Evolutionary conservation across 139 green algal genomes (phyloP), one percentile per base, ranked within the genome.

Genomic region (Asterochloris sp.): DNA sequence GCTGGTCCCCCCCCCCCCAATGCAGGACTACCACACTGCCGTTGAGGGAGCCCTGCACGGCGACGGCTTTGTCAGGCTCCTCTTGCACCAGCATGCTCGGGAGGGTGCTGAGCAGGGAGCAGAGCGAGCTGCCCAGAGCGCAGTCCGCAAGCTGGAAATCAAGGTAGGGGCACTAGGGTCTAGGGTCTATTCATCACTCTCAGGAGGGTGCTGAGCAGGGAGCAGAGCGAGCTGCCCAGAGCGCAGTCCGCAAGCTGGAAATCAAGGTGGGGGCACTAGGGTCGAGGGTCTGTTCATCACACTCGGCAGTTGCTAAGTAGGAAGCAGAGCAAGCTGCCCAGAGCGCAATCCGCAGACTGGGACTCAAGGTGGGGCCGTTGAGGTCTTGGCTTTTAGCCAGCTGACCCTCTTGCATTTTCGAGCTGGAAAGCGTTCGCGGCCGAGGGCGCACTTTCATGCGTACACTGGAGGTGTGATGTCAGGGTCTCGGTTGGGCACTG

Each of bases 1-100:
- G n/a, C n/a, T n/a, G n/a, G n/a, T n/a, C n/a, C n/a, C n/a, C n/a
- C n/a, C n/a, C n/a, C n/a, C n/a, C n/a, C n/a, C n/a, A n/a, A n/a
- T 54, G 26, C 62, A 74, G 64, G 94, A 97, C 89, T 97, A 86
- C 85, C 91, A 95, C 88, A 92, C 89, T 12, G 79, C 79, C 19
- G 86, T 95, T 0, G 74, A 73, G 24, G 82, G 82, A 19, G 83
- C 82, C 12, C 73, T 88, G 61, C 76, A 75, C 0, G 78, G 74
- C 73, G 86, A 76, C 12, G 61, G 83, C n/a, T 47, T 89, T 82
- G 85, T 86, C 28, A 61, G 86, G 79, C 75, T 85, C 27, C 80
- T 90, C 15, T 90, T 64, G 76, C 61, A 88, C 26, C 81, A 83
- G 27, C 64, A 88, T 66, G 73, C 82, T 64, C 74, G 78, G 26